Conservation (phyloP, 2,329 filamentous ascomycete genomes). For the Penicillium sp. region DNA sequence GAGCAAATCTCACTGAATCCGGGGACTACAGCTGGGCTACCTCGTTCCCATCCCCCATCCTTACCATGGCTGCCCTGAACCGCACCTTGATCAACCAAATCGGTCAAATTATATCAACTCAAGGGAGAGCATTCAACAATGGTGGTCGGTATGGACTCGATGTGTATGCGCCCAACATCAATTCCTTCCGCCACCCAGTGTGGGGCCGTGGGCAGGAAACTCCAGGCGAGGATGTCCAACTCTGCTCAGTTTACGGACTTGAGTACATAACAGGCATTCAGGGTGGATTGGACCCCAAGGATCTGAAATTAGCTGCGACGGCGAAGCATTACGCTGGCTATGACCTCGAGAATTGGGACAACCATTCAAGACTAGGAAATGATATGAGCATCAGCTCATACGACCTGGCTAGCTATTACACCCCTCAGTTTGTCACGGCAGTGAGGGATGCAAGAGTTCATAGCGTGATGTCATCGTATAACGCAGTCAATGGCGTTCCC, state of each 20-base stretch:
- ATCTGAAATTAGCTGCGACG: constrained; percentile 50
- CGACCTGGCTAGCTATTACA: constrained; percentile 67
- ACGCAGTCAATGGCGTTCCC: constrained; percentile 65
- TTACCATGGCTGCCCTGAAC: constrained; percentile 63
- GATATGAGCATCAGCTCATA: constrained; percentile 58
- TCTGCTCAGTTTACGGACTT: constrained; percentile 52
- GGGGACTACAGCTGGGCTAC: constrained; percentile 61
- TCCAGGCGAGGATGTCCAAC: constrained; percentile 57
- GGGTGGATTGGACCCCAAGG: constrained; percentile 42
- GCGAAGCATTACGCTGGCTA: constrained; percentile 63
- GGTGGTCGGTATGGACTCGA: constrained; percentile 47
- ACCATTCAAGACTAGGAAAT: constrained; percentile 51
- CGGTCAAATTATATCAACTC: constrained; percentile 55
- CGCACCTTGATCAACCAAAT: constrained; percentile 60
- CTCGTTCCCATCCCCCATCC: constrained; percentile 65
- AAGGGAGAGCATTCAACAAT: constrained; percentile 67
- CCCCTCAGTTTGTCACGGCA: constrained; percentile 65
- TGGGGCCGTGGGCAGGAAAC: constrained; percentile 65
- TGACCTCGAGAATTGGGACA: constrained; percentile 54
- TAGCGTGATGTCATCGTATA: constrained; percentile 64
- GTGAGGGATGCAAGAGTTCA: constrained; percentile 57
- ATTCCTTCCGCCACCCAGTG: constrained; percentile 62
- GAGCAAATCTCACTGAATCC: constrained; percentile 54
- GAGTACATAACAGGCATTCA: constrained; percentile 57
- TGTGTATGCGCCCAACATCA: constrained; percentile 62